Evolutionary conservation across 257 asterid species (phyloP).

Genomic region (Solanum chiquidenum): DNA sequence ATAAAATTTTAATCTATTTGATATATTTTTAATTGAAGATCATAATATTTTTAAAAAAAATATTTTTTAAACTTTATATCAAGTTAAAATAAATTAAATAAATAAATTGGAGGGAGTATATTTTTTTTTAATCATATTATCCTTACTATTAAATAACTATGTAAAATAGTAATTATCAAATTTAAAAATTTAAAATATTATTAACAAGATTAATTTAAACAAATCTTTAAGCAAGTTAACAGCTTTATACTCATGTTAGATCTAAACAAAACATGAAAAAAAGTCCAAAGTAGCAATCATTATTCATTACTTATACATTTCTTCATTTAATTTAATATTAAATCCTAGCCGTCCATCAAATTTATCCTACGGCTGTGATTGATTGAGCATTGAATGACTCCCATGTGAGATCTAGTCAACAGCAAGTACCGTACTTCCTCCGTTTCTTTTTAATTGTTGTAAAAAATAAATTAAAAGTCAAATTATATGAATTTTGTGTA

Average conservation of each 20-base stretch:
- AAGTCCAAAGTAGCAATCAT: background rate
- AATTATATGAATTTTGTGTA: too few relatives aligned
- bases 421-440: background rate
- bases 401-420: background rate
- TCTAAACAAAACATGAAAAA: background rate
- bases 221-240: background rate
- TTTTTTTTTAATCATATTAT: too few relatives aligned
- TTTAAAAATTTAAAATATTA: too few relatives aligned
- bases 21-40: too few relatives aligned
- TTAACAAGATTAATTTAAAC: background rate
- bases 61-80: too few relatives aligned
- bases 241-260: background rate
- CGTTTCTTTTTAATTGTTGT: too few relatives aligned
- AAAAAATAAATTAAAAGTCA: background rate
- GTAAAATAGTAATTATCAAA: too few relatives aligned
- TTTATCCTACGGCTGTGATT: background rate
- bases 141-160: background rate
- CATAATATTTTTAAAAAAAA: too few relatives aligned
- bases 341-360: background rate
- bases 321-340: background rate
- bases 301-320: background rate
- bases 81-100: too few relatives aligned
- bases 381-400: background rate
- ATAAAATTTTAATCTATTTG: too few relatives aligned
- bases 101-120: too few relatives aligned